A percentile compares a stretch with the other conserved stretches of the same genome.
Conservation (phyloP, 2,329 filamentous ascomycete species). For the Tothia fuscella region DNA sequence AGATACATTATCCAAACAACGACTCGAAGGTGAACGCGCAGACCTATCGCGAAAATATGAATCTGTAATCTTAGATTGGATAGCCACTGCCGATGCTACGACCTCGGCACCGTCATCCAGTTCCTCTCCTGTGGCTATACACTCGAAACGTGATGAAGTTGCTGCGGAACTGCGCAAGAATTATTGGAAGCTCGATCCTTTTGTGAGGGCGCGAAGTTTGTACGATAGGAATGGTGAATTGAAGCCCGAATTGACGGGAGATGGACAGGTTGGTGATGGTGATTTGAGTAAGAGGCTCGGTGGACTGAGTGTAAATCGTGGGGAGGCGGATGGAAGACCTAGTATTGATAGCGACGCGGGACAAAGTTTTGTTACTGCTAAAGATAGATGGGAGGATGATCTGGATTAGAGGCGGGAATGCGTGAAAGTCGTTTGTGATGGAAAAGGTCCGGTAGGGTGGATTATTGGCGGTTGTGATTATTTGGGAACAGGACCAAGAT, state of each 20-base stretch:
- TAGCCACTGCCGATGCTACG: too few relatives aligned
- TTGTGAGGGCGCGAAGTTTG: conserved; percentile 66
- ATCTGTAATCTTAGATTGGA: conserved; percentile 63
- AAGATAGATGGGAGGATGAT: conserved; percentile 9
- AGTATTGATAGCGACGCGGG: conserved; percentile 5
- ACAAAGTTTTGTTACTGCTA: conserved; percentile 6
- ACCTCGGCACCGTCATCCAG: conserved; percentile 15
- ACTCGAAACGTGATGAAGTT: conserved; percentile 36
- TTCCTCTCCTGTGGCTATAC: background rate
- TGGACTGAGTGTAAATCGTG: background rate
- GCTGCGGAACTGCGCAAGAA: conserved; percentile 54
- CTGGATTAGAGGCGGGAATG: conserved; percentile 4
- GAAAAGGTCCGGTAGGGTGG: too few relatives aligned
- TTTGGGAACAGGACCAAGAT: too few relatives aligned
- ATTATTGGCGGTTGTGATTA: too few relatives aligned
- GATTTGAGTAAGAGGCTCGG: background rate
- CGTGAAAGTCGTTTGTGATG: background rate
- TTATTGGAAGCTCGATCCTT: conserved; percentile 87
- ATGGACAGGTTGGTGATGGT: background rate
- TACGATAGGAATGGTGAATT: conserved; percentile 63
- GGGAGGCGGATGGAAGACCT: background rate
- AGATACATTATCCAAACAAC: conserved; percentile 46
- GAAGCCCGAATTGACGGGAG: background rate
- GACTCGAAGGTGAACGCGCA: conserved; percentile 51
- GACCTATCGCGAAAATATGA: conserved; percentile 63